Conservation (phyloP, 306 rosid genomes). For the Vigna angularis region DNA sequence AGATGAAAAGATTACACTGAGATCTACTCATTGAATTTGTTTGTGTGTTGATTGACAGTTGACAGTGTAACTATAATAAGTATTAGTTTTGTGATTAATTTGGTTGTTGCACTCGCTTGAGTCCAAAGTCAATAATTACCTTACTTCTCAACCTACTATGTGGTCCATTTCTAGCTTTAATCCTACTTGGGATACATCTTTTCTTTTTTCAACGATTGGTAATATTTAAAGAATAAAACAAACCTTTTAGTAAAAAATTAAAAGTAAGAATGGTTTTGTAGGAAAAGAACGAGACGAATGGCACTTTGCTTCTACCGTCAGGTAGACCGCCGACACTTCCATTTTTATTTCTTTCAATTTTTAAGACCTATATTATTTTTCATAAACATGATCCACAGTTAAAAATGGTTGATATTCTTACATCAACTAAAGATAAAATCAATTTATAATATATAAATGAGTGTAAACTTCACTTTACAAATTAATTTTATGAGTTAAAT, state of each 20-base stretch:
- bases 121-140: slow-evolving; percentile 48
- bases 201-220: neutral
- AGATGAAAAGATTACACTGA: neutral
- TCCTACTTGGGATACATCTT: neutral
- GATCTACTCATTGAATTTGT: neutral
- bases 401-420: too few relatives aligned
- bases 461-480: too few relatives aligned
- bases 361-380: too few relatives aligned
- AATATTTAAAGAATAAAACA: neutral
- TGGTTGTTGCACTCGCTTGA: slow-evolving; percentile 47
- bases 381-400: too few relatives aligned
- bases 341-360: neutral
- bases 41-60: neutral
- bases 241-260: neutral
- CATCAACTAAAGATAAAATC: too few relatives aligned
- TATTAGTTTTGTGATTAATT: slow-evolving; percentile 34
- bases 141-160: slow-evolving; percentile 17
- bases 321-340: slow-evolving; percentile 26
- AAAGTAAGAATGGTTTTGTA: neutral
- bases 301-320: neutral
- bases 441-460: too few relatives aligned
- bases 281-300: neutral
- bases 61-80: slow-evolving; percentile 9
- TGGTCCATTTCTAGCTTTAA: slow-evolving; percentile 6
- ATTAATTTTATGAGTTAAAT: too few relatives aligned